phyloP scores from a whole-genome alignment of 2,329 filamentous ascomycete species.

The Diaporthe velutina region DNA sequence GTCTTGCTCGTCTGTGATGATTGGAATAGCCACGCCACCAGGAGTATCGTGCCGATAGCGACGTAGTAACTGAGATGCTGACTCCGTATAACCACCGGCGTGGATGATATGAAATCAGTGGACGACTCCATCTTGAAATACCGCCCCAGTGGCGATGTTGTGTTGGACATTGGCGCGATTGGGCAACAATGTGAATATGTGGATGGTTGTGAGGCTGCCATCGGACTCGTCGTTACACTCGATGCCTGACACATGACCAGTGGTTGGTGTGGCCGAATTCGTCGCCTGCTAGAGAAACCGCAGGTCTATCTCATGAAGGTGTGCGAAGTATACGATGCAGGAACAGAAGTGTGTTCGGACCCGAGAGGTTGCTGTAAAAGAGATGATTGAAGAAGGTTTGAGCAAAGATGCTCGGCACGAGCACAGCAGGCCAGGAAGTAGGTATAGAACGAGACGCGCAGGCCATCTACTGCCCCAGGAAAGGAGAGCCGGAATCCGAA shows the following conservation, averaged over 20 bases:
- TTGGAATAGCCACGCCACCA: constrained; percentile 56
- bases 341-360: not conserved
- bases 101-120: constrained; percentile 44
- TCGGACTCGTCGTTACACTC: constrained; percentile 33
- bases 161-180: constrained; percentile 42
- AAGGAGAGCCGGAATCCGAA: constrained; percentile 22
- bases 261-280: not conserved
- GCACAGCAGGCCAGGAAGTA: constrained; percentile 24
- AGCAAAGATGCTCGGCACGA: not conserved
- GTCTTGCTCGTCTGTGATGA: constrained; percentile 46
- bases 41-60: constrained; percentile 51
- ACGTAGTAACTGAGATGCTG: constrained; percentile 57
- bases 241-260: constrained; percentile 35
- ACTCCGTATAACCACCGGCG: constrained; percentile 46
- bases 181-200: constrained; percentile 30
- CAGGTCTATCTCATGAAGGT: constrained; percentile 16
- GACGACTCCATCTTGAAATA: constrained; percentile 44
- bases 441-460: not conserved
- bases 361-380: not conserved
- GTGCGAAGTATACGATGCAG: not conserved
- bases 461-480: constrained; percentile 21
- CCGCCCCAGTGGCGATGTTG: constrained; percentile 38
- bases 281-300: not conserved
- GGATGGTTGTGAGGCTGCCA: constrained; percentile 36
- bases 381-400: constrained; percentile 10